Percentiles rank a stretch among this genome's conserved stretches.
These are phyloP conservation scores for Galeopsis tetrahit DNA, from an alignment of 257 asterid species.

Conservation along the genomic window DNA sequence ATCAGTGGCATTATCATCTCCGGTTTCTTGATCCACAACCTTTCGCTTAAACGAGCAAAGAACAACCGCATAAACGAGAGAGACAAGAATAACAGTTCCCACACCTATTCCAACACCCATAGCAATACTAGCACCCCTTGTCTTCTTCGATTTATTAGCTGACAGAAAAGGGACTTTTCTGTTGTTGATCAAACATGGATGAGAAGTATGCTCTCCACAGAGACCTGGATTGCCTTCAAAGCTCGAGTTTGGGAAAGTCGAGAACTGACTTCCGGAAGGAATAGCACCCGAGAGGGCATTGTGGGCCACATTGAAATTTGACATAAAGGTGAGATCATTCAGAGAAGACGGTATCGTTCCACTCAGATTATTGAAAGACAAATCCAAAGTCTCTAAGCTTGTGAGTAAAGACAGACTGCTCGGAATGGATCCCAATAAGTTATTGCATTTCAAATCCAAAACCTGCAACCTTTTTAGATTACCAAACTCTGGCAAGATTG, in stretches of 20 bases:
- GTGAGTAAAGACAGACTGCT: slow-evolving; percentile 57
- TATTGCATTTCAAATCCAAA: slow-evolving; percentile 67
- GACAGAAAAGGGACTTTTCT: slow-evolving; percentile 30
- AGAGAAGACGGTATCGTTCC: slow-evolving; percentile 72
- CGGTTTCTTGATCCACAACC: slow-evolving; percentile 48
- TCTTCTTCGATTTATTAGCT: slow-evolving; percentile 33
- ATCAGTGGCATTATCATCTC: slow-evolving; percentile 32
- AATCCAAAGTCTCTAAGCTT: slow-evolving; percentile 68
- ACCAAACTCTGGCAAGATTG: slow-evolving; percentile 78
- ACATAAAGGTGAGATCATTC: slow-evolving; percentile 55
- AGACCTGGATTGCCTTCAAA: slow-evolving; percentile 70
- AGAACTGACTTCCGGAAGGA: slow-evolving; percentile 67
- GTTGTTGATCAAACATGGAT: slow-evolving; percentile 38
- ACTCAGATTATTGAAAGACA: slow-evolving; percentile 63
- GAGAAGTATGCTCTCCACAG: slow-evolving; percentile 56
- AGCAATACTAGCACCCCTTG: slow-evolving; percentile 44
- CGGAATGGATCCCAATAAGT: slow-evolving; percentile 68
- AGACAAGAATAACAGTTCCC: slow-evolving; percentile 53
- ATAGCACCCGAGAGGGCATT: slow-evolving; percentile 63
- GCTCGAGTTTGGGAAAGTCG: slow-evolving; percentile 60
- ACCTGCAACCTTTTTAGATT: slow-evolving; percentile 62
- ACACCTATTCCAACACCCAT: slow-evolving; percentile 62
- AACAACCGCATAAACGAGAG: slow-evolving; percentile 46
- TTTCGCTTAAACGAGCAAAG: slow-evolving; percentile 40
- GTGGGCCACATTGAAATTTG: slow-evolving; percentile 66